Evolutionary conservation across 1,284 basidiomycete genomes (phyloP).

Genomic region (Trichosporon sp.): DNA sequence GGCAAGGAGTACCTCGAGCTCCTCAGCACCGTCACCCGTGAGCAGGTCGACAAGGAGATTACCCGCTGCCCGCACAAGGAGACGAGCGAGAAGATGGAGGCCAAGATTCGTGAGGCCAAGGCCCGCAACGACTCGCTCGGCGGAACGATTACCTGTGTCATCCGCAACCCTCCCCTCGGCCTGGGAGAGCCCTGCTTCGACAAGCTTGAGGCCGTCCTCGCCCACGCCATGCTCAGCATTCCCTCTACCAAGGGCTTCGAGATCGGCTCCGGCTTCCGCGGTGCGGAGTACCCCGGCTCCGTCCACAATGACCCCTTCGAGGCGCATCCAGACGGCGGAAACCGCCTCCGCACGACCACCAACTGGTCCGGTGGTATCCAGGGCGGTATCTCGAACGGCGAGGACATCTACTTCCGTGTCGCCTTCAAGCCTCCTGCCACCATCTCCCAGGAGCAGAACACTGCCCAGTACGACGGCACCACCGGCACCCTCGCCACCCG

Average conservation of each 20-base stretch:
- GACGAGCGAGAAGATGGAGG: slow-evolving; percentile 86
- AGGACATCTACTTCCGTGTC: slow-evolving; percentile 95
- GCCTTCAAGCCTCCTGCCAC: slow-evolving; percentile 99
- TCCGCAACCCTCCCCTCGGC: slow-evolving; percentile 84
- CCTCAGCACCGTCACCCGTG: slow-evolving; percentile 77
- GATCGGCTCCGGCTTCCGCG: slow-evolving; percentile 94
- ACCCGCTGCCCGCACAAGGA: slow-evolving; percentile 90
- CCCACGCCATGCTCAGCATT: slow-evolving; percentile 97
- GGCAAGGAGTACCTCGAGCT: slow-evolving; percentile 81
- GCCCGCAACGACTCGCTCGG: slow-evolving; percentile 91
- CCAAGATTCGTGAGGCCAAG: slow-evolving; percentile 92
- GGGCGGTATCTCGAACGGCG: slow-evolving; percentile 96
- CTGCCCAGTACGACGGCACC: slow-evolving; percentile 90
- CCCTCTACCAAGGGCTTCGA: slow-evolving; percentile 99
- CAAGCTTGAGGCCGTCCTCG: slow-evolving; percentile 95
- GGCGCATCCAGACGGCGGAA: slow-evolving; percentile 62
- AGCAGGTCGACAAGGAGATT: slow-evolving; percentile 80
- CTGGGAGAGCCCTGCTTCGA: slow-evolving; percentile 98
- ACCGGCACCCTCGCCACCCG: slow-evolving; percentile 83
- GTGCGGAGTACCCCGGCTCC: slow-evolving; percentile 91
- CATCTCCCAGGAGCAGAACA: slow-evolving; percentile 88
- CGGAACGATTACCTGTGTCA: slow-evolving; percentile 94
- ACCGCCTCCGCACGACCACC: slow-evolving; percentile 74
- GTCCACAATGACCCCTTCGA: slow-evolving; percentile 92
- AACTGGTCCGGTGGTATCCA: slow-evolving; percentile 99